A percentile compares a stretch with the other conserved stretches of the same genome.
phyloP scores from a whole-genome alignment of 139 green algal genomes.

The Chlamydomonas urium region DNA sequence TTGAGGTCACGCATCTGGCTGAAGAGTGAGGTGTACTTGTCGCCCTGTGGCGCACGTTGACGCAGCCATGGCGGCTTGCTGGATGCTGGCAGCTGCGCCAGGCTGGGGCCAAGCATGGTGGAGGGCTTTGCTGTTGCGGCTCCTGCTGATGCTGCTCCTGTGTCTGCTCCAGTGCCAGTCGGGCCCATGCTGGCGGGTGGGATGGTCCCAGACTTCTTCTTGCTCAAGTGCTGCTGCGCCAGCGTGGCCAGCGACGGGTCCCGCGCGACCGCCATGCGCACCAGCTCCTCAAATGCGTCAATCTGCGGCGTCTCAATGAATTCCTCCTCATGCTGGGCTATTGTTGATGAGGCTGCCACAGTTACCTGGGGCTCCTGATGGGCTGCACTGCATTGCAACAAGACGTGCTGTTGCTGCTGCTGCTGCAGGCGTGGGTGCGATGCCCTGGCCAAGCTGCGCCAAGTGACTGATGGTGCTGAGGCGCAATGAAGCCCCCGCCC shows the following conservation, averaged over 20 bases:
- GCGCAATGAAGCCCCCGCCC: too few relatives aligned
- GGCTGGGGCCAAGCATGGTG: constrained; percentile 40
- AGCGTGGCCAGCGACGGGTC: constrained; percentile 68
- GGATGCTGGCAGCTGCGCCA: constrained; percentile 33
- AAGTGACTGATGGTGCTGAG: too few relatives aligned
- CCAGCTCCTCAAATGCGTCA: constrained; percentile 76
- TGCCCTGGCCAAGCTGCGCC: too few relatives aligned
- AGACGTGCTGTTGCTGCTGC: too few relatives aligned
- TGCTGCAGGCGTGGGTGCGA: too few relatives aligned
- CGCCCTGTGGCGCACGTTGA: constrained; percentile 75
- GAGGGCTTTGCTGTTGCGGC: background rate
- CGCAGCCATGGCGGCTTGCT: constrained; percentile 94
- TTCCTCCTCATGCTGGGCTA: constrained; percentile 2
- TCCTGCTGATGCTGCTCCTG: background rate
- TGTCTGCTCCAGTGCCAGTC: constrained; percentile 7
- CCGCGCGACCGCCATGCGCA: constrained; percentile 67
- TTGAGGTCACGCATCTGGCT: constrained; percentile 68
- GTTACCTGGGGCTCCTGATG: too few relatives aligned
- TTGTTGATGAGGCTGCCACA: too few relatives aligned
- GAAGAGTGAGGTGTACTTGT: constrained; percentile 79
- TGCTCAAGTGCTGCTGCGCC: constrained; percentile 49
- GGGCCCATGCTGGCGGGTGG: background rate
- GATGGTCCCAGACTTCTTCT: background rate
- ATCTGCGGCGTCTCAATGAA: constrained; percentile 17
- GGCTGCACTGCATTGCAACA: too few relatives aligned